Conservation (phyloP, 192 early-diverging fungal genomes). For the Cetraspora pellucida region DNA sequence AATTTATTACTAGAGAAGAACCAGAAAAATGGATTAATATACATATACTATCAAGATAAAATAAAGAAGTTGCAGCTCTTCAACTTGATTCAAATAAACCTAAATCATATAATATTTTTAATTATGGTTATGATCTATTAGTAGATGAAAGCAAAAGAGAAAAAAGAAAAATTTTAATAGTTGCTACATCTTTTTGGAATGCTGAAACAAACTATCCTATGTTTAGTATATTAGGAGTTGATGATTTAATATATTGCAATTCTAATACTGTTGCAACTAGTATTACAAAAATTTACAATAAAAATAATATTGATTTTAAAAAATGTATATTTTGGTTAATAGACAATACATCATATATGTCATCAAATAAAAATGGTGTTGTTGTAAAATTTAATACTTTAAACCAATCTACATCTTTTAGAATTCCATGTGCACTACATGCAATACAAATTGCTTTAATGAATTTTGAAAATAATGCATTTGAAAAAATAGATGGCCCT, state of each 20-base stretch:
- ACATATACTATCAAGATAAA: background rate
- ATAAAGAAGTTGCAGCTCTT: background rate
- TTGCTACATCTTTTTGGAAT: slow-evolving; percentile 9
- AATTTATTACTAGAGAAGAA: background rate
- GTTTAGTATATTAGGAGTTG: background rate
- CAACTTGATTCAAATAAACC: background rate
- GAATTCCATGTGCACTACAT: slow-evolving; percentile 11
- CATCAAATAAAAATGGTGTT: background rate
- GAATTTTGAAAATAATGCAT: background rate
- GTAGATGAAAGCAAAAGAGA: background rate
- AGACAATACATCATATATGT: slow-evolving; percentile 14
- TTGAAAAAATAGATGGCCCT: slow-evolving; percentile 5
- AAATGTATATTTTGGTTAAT: background rate
- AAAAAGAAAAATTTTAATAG: slow-evolving; percentile 3
- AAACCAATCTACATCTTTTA: background rate
- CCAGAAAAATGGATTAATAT: background rate
- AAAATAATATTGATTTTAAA: background rate
- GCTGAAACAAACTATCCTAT: background rate
- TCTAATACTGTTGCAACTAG: background rate
- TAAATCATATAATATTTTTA: background rate
- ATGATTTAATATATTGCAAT: background rate
- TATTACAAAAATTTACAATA: background rate
- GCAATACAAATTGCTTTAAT: background rate
- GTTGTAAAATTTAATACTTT: background rate
- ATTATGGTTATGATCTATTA: background rate